phyloP scores from a whole-genome alignment of 768 basidiomycete genomes.

The Ramaria rubella region DNA sequence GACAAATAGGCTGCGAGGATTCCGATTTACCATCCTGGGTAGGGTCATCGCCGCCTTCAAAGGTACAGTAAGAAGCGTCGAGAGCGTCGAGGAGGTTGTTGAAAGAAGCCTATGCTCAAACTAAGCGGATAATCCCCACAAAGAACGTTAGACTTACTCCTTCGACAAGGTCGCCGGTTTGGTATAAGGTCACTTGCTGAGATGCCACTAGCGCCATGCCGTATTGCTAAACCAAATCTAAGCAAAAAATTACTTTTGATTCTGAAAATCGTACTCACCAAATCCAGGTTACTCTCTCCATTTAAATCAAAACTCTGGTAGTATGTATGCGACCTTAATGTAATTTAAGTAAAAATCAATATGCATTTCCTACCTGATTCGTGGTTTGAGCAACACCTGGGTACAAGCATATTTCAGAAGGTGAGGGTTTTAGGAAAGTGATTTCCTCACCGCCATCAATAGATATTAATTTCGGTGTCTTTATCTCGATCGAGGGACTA shows the following conservation, averaged over 20 bases:
- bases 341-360: background rate
- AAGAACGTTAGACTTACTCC: constrained; percentile 16
- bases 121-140: background rate
- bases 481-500: background rate
- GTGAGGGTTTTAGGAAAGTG: background rate
- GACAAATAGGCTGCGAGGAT: background rate
- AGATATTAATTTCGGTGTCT: background rate
- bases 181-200: constrained; percentile 28
- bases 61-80: constrained; percentile 30
- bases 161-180: constrained; percentile 24
- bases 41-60: constrained; percentile 30
- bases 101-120: constrained; percentile 20
- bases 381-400: constrained; percentile 34
- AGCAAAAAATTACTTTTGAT: background rate
- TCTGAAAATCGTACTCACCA: constrained; percentile 22
- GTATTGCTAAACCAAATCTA: constrained; percentile 18
- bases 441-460: constrained; percentile 1
- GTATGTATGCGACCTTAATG: background rate
- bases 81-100: constrained; percentile 33
- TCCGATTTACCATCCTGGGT: constrained; percentile 20
- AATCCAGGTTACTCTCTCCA: constrained; percentile 66
- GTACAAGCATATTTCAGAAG: constrained; percentile 12
- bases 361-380: constrained; percentile 19
- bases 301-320: constrained; percentile 39
- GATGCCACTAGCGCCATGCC: constrained; percentile 27